phyloP scores from a whole-genome alignment of 2,329 filamentous ascomycete genomes.

The Ascochyta fabae region DNA sequence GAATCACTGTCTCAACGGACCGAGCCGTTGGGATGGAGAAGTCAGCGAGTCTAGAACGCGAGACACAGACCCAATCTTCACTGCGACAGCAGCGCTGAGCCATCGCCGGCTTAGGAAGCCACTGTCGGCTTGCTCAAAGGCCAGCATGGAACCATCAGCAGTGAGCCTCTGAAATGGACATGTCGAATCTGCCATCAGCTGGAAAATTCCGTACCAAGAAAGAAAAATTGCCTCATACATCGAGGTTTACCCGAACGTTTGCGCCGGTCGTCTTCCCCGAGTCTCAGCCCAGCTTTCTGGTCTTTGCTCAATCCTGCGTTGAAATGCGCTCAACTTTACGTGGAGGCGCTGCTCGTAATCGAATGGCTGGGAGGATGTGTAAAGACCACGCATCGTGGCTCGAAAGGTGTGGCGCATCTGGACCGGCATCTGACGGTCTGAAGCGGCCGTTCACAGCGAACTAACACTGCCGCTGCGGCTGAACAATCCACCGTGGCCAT shows the following conservation, averaged over 20 bases:
- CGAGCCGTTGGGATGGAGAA: constrained; percentile 15
- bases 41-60: constrained; percentile 11
- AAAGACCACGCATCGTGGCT: constrained; percentile 1
- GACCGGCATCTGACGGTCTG: constrained; percentile 1
- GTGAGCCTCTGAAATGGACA: background rate
- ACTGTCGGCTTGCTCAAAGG: background rate
- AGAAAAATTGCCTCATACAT: background rate
- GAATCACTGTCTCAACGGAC: constrained; percentile 8
- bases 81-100: constrained; percentile 8
- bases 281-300: background rate
- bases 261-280: background rate
- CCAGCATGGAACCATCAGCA: background rate
- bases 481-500: background rate
- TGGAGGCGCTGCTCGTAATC: background rate
- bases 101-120: constrained; percentile 8
- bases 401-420: constrained; percentile 7
- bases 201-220: background rate
- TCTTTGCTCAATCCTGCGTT: background rate
- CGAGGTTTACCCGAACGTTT: background rate
- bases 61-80: constrained; percentile 15
- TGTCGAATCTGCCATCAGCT: background rate
- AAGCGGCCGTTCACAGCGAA: background rate
- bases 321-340: background rate
- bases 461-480: background rate
- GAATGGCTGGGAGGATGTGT: background rate